These are phyloP conservation scores for Ogataea ramenticola DNA, from an alignment of 805 yeast genomes.

Conservation along the genomic window DNA sequence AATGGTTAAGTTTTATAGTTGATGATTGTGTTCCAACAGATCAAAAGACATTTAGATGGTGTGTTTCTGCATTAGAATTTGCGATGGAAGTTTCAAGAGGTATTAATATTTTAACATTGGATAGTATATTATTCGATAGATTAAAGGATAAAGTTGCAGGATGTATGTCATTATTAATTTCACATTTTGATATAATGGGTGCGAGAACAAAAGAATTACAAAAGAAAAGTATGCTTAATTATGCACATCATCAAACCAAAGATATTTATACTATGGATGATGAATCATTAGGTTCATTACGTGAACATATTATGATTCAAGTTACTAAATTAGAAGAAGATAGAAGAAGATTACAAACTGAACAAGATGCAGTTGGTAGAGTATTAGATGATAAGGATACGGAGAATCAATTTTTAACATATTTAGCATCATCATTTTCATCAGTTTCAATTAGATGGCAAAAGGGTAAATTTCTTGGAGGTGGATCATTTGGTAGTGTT, in stretches of 20 bases:
- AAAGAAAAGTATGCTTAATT: conserved; percentile 45
- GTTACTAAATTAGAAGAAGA: conserved; percentile 56
- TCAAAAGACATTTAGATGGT: conserved; percentile 88
- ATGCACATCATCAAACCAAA: conserved; percentile 31
- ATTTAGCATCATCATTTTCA: conserved; percentile 82
- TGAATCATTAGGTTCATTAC: conserved; percentile 46
- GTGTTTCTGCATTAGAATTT: conserved; percentile 91
- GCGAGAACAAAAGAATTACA: conserved; percentile 78
- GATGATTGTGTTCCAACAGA: conserved; percentile 95
- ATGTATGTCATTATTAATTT: conserved; percentile 86
- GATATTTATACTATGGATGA: conserved; percentile 50
- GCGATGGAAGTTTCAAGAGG: conserved; percentile 93
- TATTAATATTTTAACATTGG: conserved; percentile 74
- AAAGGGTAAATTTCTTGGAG: conserved; percentile 87
- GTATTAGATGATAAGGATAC: conserved; percentile 83
- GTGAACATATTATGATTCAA: conserved; percentile 62
- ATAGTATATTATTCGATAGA: conserved; percentile 64
- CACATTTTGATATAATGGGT: conserved; percentile 98
- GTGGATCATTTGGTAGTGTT: conserved; percentile 94
- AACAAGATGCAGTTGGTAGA: conserved; percentile 64
- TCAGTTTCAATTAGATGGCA: conserved; percentile 95
- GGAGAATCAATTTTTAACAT: conserved; percentile 80
- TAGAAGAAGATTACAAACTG: conserved; percentile 34
- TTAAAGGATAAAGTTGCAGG: conserved; percentile 83
- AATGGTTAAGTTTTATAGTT: conserved; percentile 88